Base-by-base conservation (phyloP, 2,329 filamentous ascomycete species). In the Epichloe glyceriae region DNA sequence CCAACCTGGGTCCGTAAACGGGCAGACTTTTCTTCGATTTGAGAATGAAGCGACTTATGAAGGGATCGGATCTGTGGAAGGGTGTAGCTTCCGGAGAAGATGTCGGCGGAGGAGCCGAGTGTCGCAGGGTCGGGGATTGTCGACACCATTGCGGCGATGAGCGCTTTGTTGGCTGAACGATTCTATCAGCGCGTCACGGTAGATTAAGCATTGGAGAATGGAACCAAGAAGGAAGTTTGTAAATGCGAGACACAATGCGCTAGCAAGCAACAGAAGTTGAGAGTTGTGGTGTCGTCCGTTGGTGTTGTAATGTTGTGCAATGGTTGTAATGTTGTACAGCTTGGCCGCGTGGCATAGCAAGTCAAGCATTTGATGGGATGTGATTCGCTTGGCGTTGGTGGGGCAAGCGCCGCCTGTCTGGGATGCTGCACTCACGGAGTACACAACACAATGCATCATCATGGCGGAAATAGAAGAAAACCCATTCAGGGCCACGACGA, bases 1-100 rank as follows among this genome's bases (percentile, higher is more conserved):
- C 80, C 80, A 54, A 84, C 80, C 62, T 82, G 77, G 17, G 75
- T 80, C 58, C 80, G 79, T 60, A 84, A 71, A 34, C 79, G 79
- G 47, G 70, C 71, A 35, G 78, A 73, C 59, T 82, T 82, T 62
- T 83, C 80, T 55, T 83, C 80, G 57, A 82, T 74, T 56, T 76
- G 72, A 10, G 68, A 69, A 61, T 80, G 78, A 38, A 84, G 73
- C 20, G 68, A 67, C 57, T 78, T 78, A 68, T 84, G 80, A 56
- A 83, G 75, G 51, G 77, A 70, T 48, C 79, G 78, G 62, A 84
- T 79, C 63, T 82, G 79, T 1, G 79, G 80, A 17, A 84, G 73
- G 15, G 79, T 80, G 64, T 79, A 68, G 55, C 67, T 70, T 46
- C 70, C 66, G 47, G 73, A 71, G 67, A 81, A 80, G 62, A 82